Conservation (phyloP, 2,329 filamentous ascomycete species). For the Cladophialophora immunda region DNA sequence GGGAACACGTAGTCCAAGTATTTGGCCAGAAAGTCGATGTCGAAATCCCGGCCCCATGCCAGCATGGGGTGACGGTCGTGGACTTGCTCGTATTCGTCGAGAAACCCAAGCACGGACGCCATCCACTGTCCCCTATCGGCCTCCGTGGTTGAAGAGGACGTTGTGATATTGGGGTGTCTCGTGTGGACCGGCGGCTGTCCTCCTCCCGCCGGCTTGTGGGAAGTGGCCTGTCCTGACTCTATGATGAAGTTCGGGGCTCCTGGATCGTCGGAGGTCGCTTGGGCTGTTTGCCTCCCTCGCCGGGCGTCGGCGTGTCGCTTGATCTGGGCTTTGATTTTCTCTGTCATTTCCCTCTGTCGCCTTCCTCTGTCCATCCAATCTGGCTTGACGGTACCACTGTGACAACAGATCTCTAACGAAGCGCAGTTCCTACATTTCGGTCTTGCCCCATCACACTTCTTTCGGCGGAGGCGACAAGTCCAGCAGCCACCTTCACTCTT, state of each 20-base stretch:
- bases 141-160: not conserved
- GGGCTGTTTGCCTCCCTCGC: constrained; percentile 23
- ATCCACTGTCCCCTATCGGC: not conserved
- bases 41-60: constrained; percentile 21
- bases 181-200: not conserved
- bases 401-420: constrained; percentile 64
- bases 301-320: constrained; percentile 63
- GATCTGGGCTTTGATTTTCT: constrained; percentile 64
- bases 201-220: not conserved
- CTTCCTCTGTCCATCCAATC: constrained; percentile 66
- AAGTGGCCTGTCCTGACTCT: not conserved
- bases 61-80: constrained; percentile 24
- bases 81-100: constrained; percentile 23
- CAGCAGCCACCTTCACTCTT: constrained; percentile 3
- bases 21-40: constrained; percentile 59
- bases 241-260: constrained; percentile 10
- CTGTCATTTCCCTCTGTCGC: constrained; percentile 60
- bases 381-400: constrained; percentile 61
- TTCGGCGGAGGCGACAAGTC: constrained; percentile 61
- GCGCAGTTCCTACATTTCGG: constrained; percentile 63
- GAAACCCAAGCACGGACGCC: constrained; percentile 10
- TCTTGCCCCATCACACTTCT: constrained; percentile 66
- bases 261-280: constrained; percentile 25
- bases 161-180: not conserved
- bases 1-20: constrained; percentile 71